A percentile compares a stretch with the other conserved stretches of the same genome.
phyloP scores from a whole-genome alignment of 306 rosid genomes.

The Adenanthera pavonina region DNA sequence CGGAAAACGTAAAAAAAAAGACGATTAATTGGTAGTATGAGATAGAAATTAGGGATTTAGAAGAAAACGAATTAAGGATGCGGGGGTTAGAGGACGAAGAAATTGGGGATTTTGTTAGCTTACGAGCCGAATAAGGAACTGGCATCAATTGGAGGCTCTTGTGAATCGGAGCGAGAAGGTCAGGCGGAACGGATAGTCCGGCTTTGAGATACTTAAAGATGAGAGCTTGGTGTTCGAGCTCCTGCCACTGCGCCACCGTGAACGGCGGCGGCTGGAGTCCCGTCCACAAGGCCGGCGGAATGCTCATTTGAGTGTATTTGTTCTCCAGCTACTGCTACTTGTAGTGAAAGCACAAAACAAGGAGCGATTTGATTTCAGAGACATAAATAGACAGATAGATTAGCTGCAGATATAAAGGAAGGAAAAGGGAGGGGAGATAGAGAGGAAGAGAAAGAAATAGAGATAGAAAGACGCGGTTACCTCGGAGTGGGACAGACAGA shows the following conservation, averaged over 20 bases:
- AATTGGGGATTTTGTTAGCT: slow-evolving; percentile 25
- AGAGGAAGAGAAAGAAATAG: slow-evolving; percentile 27
- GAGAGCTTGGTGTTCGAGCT: slow-evolving; percentile 88
- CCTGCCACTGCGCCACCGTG: slow-evolving; percentile 89
- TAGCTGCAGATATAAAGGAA: neutral
- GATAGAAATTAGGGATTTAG: neutral
- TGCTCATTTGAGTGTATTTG: slow-evolving; percentile 40
- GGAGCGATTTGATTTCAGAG: slow-evolving; percentile 10
- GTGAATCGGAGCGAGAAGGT: slow-evolving; percentile 82
- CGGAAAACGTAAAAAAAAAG: neutral
- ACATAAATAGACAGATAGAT: neutral
- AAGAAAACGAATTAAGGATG: neutral
- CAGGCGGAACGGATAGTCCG: slow-evolving; percentile 82
- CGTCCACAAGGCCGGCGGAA: slow-evolving; percentile 49
- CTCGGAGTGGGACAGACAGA: slow-evolving; percentile 35
- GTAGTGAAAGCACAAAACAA: neutral
- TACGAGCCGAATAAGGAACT: slow-evolving; percentile 69
- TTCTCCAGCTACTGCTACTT: neutral
- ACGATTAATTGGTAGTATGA: neutral
- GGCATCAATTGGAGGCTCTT: slow-evolving; percentile 76
- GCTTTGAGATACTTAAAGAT: slow-evolving; percentile 88
- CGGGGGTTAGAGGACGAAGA: neutral
- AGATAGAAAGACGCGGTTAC: slow-evolving; percentile 41
- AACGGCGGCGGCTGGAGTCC: slow-evolving; percentile 69
- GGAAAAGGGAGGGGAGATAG: slow-evolving; percentile 22